These are phyloP conservation scores for Calonectria ilicicola DNA, from an alignment of 2,329 filamentous ascomycete genomes.

Conservation along the genomic window DNA sequence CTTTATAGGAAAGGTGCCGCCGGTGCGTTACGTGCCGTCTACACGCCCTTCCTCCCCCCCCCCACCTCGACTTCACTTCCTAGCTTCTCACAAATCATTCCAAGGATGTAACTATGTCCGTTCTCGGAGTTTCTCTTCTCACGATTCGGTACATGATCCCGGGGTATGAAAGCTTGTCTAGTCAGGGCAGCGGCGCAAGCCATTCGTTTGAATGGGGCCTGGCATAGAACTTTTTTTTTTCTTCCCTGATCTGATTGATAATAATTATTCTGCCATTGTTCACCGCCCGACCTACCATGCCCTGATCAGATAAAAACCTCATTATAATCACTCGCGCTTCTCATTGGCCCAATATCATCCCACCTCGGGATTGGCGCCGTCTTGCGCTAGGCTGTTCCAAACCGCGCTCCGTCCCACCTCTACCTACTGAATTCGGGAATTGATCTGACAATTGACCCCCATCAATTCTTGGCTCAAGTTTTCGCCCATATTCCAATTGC, in stretches of 20 bases:
- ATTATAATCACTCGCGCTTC: not conserved
- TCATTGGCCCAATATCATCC: constrained; percentile 21
- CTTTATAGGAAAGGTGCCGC: constrained; percentile 22
- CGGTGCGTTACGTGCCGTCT: not conserved
- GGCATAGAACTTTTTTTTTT: not conserved
- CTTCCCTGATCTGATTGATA: not conserved
- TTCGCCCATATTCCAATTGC: constrained; percentile 1
- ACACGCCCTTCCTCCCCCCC: not conserved
- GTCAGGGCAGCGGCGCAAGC: not conserved
- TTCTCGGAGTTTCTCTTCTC: constrained; percentile 13
- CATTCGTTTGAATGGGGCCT: not conserved
- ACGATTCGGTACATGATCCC: not conserved
- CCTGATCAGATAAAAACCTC: constrained; percentile 27
- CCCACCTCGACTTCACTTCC: not conserved
- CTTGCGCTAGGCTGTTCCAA: not conserved
- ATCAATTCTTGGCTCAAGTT: constrained; percentile 7
- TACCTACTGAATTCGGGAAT: not conserved
- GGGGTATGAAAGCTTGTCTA: not conserved
- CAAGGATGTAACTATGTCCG: constrained; percentile 6
- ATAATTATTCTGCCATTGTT: not conserved
- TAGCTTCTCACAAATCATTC: not conserved
- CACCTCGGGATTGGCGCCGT: constrained; percentile 1
- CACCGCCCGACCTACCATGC: not conserved
- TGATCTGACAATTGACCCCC: not conserved
- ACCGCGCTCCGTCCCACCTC: not conserved